phyloP scores from a whole-genome alignment of 2,329 filamentous ascomycete species.

The Whalleya microplaca region DNA sequence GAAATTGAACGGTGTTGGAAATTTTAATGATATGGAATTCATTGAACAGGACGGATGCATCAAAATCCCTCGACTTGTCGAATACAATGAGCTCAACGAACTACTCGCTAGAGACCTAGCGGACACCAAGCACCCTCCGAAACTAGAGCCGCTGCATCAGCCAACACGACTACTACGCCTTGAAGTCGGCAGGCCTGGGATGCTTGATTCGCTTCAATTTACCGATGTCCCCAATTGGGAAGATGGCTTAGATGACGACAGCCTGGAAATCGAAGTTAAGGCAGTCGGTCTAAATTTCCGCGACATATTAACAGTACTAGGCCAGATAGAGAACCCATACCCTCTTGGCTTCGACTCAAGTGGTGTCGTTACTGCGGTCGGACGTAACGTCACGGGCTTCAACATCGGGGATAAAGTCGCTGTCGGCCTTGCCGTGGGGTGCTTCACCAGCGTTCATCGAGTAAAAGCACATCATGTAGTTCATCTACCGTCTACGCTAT shows the following conservation, averaged over 20 bases:
- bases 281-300: conserved; percentile 16
- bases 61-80: conserved; percentile 1
- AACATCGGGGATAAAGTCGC: conserved; percentile 45
- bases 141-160: conserved; percentile 8
- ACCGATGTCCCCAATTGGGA: conserved; percentile 1
- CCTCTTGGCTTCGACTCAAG: conserved; percentile 5
- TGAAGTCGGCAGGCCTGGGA: conserved; percentile 10
- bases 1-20: background rate
- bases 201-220: conserved; percentile 11
- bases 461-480: conserved; percentile 26
- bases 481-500: background rate
- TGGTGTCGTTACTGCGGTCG: conserved; percentile 11
- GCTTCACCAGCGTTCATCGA: conserved; percentile 40
- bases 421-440: conserved; percentile 42
- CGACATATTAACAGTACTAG: conserved; percentile 1
- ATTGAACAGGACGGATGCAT: background rate
- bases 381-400: conserved; percentile 35
- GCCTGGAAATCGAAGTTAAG: conserved; percentile 13
- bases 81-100: conserved; percentile 4
- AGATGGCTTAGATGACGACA: conserved; percentile 5
- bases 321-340: background rate
- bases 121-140: background rate
- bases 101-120: background rate
- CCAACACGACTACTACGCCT: conserved; percentile 4
- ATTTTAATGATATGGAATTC: background rate